Evolutionary conservation across 2,329 filamentous ascomycete genomes (phyloP), one percentile per base, ranked within the genome.

Genomic region (Lasiodiplodia sp.): DNA sequence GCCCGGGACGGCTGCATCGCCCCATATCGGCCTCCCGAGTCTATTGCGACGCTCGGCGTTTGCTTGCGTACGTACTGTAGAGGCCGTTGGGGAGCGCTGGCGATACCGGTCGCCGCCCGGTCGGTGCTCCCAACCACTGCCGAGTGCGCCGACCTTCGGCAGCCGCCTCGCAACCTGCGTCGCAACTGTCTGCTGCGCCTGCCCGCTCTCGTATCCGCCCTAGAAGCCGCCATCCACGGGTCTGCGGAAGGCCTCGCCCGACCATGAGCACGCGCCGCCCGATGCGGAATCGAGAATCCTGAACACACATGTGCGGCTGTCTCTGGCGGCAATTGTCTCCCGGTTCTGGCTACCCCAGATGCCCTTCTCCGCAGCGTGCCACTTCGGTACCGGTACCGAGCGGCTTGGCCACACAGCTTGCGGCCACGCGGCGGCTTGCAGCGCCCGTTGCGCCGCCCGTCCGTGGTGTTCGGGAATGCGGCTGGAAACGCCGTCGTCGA

Each of bases 41-140:
- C 60, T 64, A 40, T 25, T 63, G 58, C 58, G 58, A 63, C 31
- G 58, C 58, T 63, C 58, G 58, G 58, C 25, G 10, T 49, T 34
- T 25, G 38, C 38, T n/a, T 14, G 25, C 40, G 23, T 34, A 11
- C 34, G 31, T 34, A 34, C 28, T n/a, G 25, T 16, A 12, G 11
- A 23, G 28, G 37, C 23, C 57, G 34, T 40, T 58, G 55, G n/a
- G 55, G 21, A 21, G 25, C 31, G 53, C 18, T 18, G 23, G 40
- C 58, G 58, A 62, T 21, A 49, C 58, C 60, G 60, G 60, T 44
- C 31, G 47, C 28, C 40, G n/a, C 40, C 23, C 21, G 14, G 21
- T 51, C 58, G 58, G 58, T 40, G 12, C 40, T 10, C 37, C 37
- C 57, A 25, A 62, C 8, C 38, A 4, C 47, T 64, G 60, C 60